Evolutionary conservation across 73 alveolate species (phyloP), one percentile per base, ranked within the genome.

Genomic region (Halteria grandinella): DNA sequence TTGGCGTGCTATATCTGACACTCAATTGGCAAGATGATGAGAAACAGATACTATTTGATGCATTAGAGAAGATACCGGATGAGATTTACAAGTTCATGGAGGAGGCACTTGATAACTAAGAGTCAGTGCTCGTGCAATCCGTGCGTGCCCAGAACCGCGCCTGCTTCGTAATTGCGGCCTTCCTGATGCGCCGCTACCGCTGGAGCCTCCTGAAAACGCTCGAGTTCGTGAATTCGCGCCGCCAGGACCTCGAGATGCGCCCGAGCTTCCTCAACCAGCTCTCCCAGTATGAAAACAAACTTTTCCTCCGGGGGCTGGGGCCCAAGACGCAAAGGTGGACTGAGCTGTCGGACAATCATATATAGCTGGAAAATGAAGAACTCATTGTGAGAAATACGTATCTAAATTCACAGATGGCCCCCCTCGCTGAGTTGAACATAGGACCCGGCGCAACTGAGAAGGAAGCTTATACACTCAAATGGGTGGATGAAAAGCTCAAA

Each of bases 71-170:
- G 63, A 88, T 85, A 0, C 97, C 95, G 20, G 91, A 90, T 80
- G 89, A 89, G 82, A 94, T 94, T 27, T 83, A 85, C 49, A 79
- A 79, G 41, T 94, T 94, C 79, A 94, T 94, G 50, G 98, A 94
- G 45, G 95, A 88, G 74, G 92, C 97, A 27, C 89, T 88, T 43
- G 83, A 41, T 23, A 91, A 91, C 59, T 94, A 96, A n/a, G 98
- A 94, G 64, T 92, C 95, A 11, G 81, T 85, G 18, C 69, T 94
- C 40, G 98, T 94, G 18, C 96, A 94, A 82, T 87, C 96, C 51
- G 90, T 79, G 24, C 78, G 92, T 81, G 98, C 97, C 23, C 89
- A 85, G 75, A 79, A 87, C 57, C 58, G 98, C 55, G 95, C 95
- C 48, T 91, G 97, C 58, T 85, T 90, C 45, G 97, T 90, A 10